Evolutionary conservation across 768 basidiomycete genomes (phyloP).

Genomic region (Suillus paluster): DNA sequence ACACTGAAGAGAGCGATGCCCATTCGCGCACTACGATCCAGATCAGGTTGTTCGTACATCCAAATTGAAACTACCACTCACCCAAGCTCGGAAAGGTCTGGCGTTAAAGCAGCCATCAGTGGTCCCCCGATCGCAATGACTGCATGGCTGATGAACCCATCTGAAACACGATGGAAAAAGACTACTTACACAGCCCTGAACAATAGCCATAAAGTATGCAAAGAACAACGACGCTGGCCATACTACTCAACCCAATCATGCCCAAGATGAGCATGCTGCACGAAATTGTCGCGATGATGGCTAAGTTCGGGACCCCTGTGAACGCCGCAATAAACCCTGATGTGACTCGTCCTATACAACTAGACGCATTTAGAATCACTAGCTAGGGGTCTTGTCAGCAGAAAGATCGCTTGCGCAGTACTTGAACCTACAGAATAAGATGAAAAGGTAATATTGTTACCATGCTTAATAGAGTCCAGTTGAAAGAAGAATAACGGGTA

Average conservation of each 20-base stretch:
- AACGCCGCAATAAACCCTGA: conserved; percentile 43
- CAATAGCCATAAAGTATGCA: conserved; percentile 54
- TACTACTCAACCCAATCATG: conserved; percentile 45
- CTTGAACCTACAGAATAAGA: conserved; percentile 63
- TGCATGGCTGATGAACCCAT: conserved; percentile 8
- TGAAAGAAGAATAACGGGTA: conserved; percentile 66
- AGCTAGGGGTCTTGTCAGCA: conserved; percentile 36
- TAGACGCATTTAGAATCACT: conserved; percentile 56
- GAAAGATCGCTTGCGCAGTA: conserved; percentile 9
- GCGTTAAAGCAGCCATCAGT: conserved; percentile 47
- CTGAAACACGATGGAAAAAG: neutral
- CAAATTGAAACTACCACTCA: conserved; percentile 18
- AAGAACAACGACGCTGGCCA: conserved; percentile 44
- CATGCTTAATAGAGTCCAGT: conserved; percentile 54
- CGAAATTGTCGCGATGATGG: conserved; percentile 40
- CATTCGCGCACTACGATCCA: conserved; percentile 28
- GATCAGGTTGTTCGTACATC: neutral
- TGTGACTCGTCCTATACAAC: conserved; percentile 50
- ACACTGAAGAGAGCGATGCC: conserved; percentile 50
- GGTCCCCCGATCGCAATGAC: conserved; percentile 47
- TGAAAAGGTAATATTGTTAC: conserved; percentile 47
- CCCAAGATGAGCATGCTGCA: too few species aligned
- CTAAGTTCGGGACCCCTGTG: conserved; percentile 48
- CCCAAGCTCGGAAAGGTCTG: conserved; percentile 56
- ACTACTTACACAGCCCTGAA: conserved; percentile 45